Evolutionary conservation across 371 early-diverging fungal species (phyloP).

Genomic region (Ordospora pajunii): DNA sequence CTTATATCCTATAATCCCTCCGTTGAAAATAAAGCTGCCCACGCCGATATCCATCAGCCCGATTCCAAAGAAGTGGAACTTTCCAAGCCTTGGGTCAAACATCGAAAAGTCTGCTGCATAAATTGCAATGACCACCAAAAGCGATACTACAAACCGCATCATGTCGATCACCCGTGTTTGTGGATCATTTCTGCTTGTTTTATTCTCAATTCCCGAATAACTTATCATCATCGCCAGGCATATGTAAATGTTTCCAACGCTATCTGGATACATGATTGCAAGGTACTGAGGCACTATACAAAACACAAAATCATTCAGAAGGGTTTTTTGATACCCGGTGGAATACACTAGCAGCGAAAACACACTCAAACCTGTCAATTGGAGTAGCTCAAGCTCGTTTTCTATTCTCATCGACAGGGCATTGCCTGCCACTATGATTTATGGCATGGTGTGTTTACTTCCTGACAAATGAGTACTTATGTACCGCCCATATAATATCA

Average conservation of each 20-base stretch:
- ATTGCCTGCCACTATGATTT: neutral
- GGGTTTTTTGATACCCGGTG: neutral
- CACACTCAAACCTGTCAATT: constrained; percentile 1
- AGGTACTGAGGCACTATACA: constrained; percentile 33
- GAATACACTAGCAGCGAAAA: constrained; percentile 17
- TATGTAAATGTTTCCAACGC: neutral
- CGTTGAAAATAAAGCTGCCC: constrained; percentile 52
- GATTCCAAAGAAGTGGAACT: constrained; percentile 47
- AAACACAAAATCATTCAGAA: constrained; percentile 22
- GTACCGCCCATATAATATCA: constrained; percentile 51
- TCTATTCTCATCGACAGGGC: neutral
- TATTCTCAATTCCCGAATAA: neutral
- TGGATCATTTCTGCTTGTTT: neutral
- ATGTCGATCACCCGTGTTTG: neutral
- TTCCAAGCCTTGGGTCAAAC: constrained; percentile 41
- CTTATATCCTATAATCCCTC: constrained; percentile 34
- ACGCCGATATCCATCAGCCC: constrained; percentile 60
- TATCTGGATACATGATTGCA: constrained; percentile 22
- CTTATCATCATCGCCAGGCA: neutral
- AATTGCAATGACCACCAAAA: constrained; percentile 47
- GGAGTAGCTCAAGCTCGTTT: constrained; percentile 14
- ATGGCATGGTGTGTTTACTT: neutral
- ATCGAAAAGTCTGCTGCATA: constrained; percentile 52
- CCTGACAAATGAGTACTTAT: neutral
- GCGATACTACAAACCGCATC: constrained; percentile 5